These are phyloP conservation scores for Suhomyces terraborum DNA, from an alignment of 1,139 yeast species.

Conservation along the genomic window DNA sequence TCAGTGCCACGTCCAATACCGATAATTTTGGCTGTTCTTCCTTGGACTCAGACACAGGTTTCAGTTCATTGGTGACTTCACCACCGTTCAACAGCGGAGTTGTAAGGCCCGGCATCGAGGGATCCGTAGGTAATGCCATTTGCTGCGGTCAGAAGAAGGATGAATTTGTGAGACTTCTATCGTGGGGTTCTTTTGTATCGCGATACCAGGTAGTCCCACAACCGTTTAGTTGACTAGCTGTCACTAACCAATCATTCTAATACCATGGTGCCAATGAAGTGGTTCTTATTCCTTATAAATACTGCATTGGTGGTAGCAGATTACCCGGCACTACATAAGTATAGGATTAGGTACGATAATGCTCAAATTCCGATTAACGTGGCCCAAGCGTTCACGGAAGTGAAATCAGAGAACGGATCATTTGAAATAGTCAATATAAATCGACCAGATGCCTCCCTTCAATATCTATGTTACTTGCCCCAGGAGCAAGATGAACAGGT, in stretches of 20 bases:
- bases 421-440: slow-evolving; percentile 17
- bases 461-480: slow-evolving; percentile 20
- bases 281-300: not conserved
- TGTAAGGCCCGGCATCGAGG: slow-evolving; percentile 17
- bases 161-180: not conserved
- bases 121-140: slow-evolving; percentile 9
- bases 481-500: slow-evolving; percentile 1
- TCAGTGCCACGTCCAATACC: slow-evolving; percentile 54
- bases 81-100: slow-evolving; percentile 18
- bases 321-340: slow-evolving; percentile 11
- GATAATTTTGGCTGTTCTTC: slow-evolving; percentile 23
- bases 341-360: slow-evolving; percentile 14
- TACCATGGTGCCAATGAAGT: slow-evolving; percentile 4
- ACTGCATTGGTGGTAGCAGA: slow-evolving; percentile 3
- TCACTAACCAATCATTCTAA: not conserved
- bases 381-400: slow-evolving; percentile 9
- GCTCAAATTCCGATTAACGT: slow-evolving; percentile 14
- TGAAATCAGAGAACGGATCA: slow-evolving; percentile 9
- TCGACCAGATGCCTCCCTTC: not conserved
- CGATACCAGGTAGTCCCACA: slow-evolving; percentile 6
- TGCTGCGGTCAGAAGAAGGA: not conserved
- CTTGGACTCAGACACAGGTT: slow-evolving; percentile 2
- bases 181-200: not conserved
- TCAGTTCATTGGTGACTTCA: slow-evolving; percentile 9
- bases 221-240: slow-evolving; percentile 1